Evolutionary conservation across 176 grass and related monocot species (phyloP).

Genomic region (Thinopyrum elongatum): DNA sequence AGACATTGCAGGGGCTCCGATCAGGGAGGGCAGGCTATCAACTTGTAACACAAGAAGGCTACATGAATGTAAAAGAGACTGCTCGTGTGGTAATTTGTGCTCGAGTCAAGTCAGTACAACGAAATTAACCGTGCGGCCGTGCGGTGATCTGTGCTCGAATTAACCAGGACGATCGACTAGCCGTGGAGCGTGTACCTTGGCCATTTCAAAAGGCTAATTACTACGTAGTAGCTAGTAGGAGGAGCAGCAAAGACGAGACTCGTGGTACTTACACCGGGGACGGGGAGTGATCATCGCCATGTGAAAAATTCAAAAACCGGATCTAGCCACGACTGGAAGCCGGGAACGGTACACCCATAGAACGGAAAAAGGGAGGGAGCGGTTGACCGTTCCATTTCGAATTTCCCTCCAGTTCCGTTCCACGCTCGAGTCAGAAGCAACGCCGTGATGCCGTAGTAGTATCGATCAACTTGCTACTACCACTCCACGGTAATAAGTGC

Average conservation of each 20-base stretch:
- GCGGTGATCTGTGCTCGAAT: too few relatives aligned
- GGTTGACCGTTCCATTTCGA: not conserved
- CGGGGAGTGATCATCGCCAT: not conserved
- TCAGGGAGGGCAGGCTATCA: too few relatives aligned
- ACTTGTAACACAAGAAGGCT: not conserved
- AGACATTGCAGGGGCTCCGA: not conserved
- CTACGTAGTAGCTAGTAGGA: not conserved
- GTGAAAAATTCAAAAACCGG: constrained; percentile 3
- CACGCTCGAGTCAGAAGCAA: not conserved
- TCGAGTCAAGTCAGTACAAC: not conserved
- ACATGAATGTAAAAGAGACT: not conserved
- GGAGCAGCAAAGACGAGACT: too few relatives aligned
- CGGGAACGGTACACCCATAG: not conserved
- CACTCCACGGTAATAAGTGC: not conserved
- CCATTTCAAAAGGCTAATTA: not conserved
- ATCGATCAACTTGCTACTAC: not conserved
- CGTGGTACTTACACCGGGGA: not conserved
- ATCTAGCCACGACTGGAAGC: too few relatives aligned
- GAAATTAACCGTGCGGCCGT: too few relatives aligned
- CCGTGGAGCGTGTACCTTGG: not conserved
- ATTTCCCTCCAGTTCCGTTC: not conserved
- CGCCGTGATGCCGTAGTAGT: not conserved
- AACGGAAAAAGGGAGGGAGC: not conserved
- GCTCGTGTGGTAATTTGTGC: not conserved
- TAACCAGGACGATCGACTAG: not conserved